Base-by-base conservation (phyloP, 2,329 filamentous ascomycete genomes). In the Zasmidium angulare region DNA sequence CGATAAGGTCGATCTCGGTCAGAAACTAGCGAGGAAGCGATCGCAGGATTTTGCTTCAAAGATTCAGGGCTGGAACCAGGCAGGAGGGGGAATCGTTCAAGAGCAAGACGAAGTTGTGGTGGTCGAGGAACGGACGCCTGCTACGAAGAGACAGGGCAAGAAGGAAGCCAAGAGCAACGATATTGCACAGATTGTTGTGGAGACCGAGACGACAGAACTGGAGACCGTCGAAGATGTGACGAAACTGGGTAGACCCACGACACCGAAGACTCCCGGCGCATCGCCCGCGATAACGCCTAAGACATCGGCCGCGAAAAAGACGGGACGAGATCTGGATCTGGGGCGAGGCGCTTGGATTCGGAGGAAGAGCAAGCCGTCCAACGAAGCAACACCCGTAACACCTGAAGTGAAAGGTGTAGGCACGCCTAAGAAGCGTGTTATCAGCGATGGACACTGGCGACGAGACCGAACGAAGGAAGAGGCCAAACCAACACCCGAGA, bases 391-490 rank as follows among this genome's bases (percentile, higher is more conserved):
- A 52, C 72, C 75, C 12, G 68, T 79, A 49, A 74, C 79, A 52
- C 72, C 75, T 12, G 79, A 81, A 9, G 74, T 74, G 61, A 79
- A 71, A 71, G 78, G 76, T 67, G 81, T 76, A 71, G 86, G 81
- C 52, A 85, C 90, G 49, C 93, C 93, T 17, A 92, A 91, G 77
- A 97, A 96, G 81, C 86, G 93, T 63, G 91, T 98, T 55, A 86
- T 97, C 62, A 97, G 93, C 73, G 93, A 98, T 77, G 89, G 90
- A 56, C 90, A 96, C 76, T 98, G 93, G 90, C 67, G 72, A 23
- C 70, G 69, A 55, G 72, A 75, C 56, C 66, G 67, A 17, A 58
- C 63, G 24, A 70, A 67, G 47, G 63, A 66, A 46, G 64, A 67
- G 47, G 2, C 29, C 6, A 61, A 62, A 40, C 55, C 55, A 9